A percentile compares a stretch with the other conserved stretches of the same genome.
Evolutionary conservation across 345 rosid genomes (phyloP).

Genomic region (Murraya paniculata): DNA sequence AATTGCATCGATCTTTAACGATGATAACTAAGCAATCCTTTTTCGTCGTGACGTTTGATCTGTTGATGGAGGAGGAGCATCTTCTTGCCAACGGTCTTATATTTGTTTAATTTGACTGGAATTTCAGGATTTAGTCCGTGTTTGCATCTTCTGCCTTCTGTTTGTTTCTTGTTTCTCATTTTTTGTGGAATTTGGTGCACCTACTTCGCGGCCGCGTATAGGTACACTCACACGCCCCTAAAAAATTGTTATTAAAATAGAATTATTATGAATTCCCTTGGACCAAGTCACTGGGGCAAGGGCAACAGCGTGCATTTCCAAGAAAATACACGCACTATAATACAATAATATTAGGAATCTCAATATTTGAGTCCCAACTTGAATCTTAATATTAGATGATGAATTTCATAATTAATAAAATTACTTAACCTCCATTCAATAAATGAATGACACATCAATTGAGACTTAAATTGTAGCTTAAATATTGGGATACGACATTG

Average conservation of each 20-base stretch:
- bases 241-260: not conserved
- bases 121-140: constrained; percentile 29
- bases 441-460: no score
- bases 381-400: no score
- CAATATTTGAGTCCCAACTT: no score
- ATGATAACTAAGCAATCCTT: constrained; percentile 25
- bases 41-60: constrained; percentile 19
- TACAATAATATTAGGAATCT: no score
- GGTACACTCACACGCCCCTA: not conserved
- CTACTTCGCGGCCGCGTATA: no score
- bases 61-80: constrained; percentile 2
- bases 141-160: constrained; percentile 33
- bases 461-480: no score
- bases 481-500: rapidly evolving
- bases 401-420: no score
- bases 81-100: not conserved
- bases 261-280: no score
- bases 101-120: constrained; percentile 28
- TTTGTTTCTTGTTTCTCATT: constrained; percentile 40
- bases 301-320: not conserved
- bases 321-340: no score
- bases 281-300: not conserved
- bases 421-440: no score
- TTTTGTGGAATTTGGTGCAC: not conserved
- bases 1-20: constrained; percentile 42